Base-by-base conservation (phyloP, 371 early-diverging fungal species). In the Circinella minor region DNA sequence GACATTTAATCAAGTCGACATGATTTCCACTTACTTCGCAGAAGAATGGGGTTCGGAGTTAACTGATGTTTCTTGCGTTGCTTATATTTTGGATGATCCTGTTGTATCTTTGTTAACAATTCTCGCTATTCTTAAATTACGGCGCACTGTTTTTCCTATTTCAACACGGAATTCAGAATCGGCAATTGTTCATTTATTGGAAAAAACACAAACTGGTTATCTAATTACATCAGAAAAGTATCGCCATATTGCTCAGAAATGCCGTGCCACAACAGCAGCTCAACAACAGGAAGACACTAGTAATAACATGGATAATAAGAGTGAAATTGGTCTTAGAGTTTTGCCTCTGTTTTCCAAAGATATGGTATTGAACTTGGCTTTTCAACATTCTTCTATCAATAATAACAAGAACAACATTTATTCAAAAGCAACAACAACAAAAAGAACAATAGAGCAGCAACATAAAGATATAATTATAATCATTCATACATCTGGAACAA, bases 131-230 rank as follows among this genome's bases (percentile, higher is more conserved):
- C 36, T 76, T 1, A 80, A 80, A 13, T 48, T 80, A 2, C 71
- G 65, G 10, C 13, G 60, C 6, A 65, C 68, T 4, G 9, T 74
- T 36, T 11, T 77, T 6, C 17, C 65, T 11, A 48, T 80, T 0
- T 78, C 78, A 1, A 63, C 78, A 39, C 68, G 76, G 14, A 80
- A 80, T 47, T 77, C 78, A 3, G 66, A 71, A 46, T 54, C 71
- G 17, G 73, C 73, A 13, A 67, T 65, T 10, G 63, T 48, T 0
- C 47, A 74, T 47, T 37, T 80, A 1, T 17, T 78, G 17, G 43
- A 1, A 7, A 34, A 57, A 27, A 57, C 57, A 18, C 36, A 34
- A 34, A 34, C 34, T 6, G 34, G 34, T 17, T 34, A 34, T 14
- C 27, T 57, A 27, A 27, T 57, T 27, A 34, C 57, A 10, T 17